A percentile compares a stretch with the other conserved stretches of the same genome.
Conservation (phyloP, 768 basidiomycete species). For the Russula virescens region DNA sequence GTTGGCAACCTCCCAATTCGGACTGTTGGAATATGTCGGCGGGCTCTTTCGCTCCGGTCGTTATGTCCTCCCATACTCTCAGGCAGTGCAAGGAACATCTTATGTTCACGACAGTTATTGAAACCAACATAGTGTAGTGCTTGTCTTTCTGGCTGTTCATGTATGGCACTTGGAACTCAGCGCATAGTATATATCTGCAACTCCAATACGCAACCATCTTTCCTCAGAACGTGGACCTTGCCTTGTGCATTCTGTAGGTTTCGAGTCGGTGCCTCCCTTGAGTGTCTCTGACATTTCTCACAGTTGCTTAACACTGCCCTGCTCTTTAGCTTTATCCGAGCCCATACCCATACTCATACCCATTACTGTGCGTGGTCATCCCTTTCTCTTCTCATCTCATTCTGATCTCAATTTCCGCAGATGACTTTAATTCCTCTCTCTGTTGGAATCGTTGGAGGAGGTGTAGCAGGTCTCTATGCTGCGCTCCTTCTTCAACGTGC, state of each 20-base stretch:
- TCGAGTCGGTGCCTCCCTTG: not conserved
- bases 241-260: not conserved
- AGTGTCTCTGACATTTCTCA: not conserved
- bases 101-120: not conserved
- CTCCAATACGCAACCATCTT: not conserved
- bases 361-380: not conserved
- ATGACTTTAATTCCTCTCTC: not conserved
- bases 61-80: not conserved
- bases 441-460: slow-evolving; percentile 22
- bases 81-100: not conserved
- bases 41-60: not conserved
- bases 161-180: not conserved
- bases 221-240: not conserved
- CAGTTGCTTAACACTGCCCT: not conserved
- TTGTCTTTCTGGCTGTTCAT: not conserved
- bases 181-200: slow-evolving; percentile 3
- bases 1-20: not conserved
- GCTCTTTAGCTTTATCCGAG: not conserved
- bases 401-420: not conserved
- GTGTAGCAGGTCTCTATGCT: slow-evolving; percentile 22
- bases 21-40: not conserved
- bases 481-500: slow-evolving; percentile 18
- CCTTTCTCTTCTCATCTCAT: not conserved
- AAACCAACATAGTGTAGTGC: not conserved
- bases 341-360: too few species aligned